Evolutionary conservation across 495 filamentous ascomycete species (phyloP), one percentile per base, ranked within the genome.

Genomic region (Xanthoparmelia taractica): DNA sequence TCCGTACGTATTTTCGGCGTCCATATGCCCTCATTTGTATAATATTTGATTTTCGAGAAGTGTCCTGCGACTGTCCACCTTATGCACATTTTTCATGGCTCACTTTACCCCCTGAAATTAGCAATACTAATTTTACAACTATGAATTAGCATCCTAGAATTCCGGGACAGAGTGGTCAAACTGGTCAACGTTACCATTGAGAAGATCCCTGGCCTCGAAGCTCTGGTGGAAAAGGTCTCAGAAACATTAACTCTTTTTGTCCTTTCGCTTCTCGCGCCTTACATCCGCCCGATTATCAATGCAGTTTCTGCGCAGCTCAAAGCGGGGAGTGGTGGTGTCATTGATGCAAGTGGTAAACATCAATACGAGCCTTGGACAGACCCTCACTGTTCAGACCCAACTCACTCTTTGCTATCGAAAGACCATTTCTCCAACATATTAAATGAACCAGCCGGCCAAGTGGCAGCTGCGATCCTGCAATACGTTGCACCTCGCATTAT

Each of bases 371-470:
- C 90, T 13, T 97, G 94, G 94, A 89, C 85, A 10, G 87, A 96
- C 72, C 84, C 89, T 8, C 77, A 82, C 57, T 94, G 89, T 78
- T 87, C 89, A 18, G 87, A 97, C 73, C 94, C 94, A 10, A 98
- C 94, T 5, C 94, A 62, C 33, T 62, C 60, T 20, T 40, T 62
- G 20, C 50, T 62, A 20, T 62, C 60, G 13, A 97, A 97, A 75
- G 94, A 98, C 69, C 94, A 98, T 72, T 97, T 97, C 70, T 88
- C 88, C 66, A 96, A 97, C 74, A 79, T 92, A 37, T 79, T 97
- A 36, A 97, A 97, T 75, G 80, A 88, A 37, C 90, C 90, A 56
- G 91, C 92, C 4, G 93, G 93, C 17, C 81, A 88, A 27, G 84
- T 97, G 27, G 92, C 92, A 12, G 76, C 87, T 3, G 84, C 82